Evolutionary conservation across 2,329 filamentous ascomycete genomes (phyloP).

Genomic region (Mycosphaerelloides madeirae): DNA sequence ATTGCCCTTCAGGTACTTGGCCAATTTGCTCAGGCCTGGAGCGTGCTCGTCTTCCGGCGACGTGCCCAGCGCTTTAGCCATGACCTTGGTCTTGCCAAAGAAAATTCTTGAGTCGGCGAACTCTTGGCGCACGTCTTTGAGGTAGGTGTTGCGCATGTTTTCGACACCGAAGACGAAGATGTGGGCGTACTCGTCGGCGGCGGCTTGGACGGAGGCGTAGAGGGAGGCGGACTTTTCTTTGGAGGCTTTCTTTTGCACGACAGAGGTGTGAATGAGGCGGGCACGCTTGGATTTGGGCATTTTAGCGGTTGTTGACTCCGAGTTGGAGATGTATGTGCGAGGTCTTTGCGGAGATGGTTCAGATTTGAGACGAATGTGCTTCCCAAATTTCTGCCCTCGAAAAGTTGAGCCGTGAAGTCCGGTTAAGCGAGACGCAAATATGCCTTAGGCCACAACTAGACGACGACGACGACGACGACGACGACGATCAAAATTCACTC

Average conservation of each 20-base stretch:
- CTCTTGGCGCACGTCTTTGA: slow-evolving; percentile 84
- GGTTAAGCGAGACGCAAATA: too few relatives aligned
- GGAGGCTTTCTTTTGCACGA: slow-evolving; percentile 81
- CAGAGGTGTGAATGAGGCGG: slow-evolving; percentile 82
- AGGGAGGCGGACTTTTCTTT: slow-evolving; percentile 84
- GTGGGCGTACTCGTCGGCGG: slow-evolving; percentile 78
- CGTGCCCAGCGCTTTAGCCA: slow-evolving; percentile 87
- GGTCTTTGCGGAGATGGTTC: not conserved
- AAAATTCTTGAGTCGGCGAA: slow-evolving; percentile 85
- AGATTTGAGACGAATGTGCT: not conserved
- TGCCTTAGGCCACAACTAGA: not conserved
- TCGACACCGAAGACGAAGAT: slow-evolving; percentile 91
- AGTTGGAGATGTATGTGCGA: not conserved
- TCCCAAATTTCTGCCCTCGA: not conserved
- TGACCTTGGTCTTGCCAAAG: slow-evolving; percentile 99
- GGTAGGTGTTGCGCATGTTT: slow-evolving; percentile 96
- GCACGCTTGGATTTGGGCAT: slow-evolving; percentile 98
- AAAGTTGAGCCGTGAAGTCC: too few relatives aligned
- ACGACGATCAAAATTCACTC: too few relatives aligned
- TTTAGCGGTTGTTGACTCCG: slow-evolving; percentile 29
- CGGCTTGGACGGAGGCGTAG: slow-evolving; percentile 81
- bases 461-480: too few relatives aligned
- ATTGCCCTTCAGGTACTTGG: slow-evolving; percentile 67
- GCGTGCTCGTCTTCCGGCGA: slow-evolving; percentile 68
- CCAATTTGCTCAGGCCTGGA: slow-evolving; percentile 67